Base-by-base conservation (phyloP, 345 rosid species). In the Euphorbia tirucalli region DNA sequence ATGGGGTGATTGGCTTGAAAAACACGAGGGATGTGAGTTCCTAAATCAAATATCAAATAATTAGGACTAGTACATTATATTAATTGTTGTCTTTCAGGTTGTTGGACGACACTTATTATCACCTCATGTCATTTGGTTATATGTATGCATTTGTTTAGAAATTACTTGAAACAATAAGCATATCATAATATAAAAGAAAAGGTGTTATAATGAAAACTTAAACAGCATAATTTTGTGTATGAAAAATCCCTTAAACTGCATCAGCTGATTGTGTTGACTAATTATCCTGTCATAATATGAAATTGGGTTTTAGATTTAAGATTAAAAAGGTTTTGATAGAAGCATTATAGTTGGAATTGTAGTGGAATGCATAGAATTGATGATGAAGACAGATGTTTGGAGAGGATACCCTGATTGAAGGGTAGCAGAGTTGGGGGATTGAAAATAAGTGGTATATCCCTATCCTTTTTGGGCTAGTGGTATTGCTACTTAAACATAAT, bases 391-490 rank as follows among this genome's bases (percentile, higher is more conserved):
- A 30, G 18, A 58, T 58, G 7, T 62, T 62, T 35, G 48, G 21
- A 35, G 25, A 30, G 65, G 50, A 67, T 67, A 43, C 25, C 16
- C 37, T 58, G 52, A 16, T 30, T 30, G 21, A 32, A 61, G 60
- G 59, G 49, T 70, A 74, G 43, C 56, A 41, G 1, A 11, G 79
- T 63, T 22, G 30, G 76, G 76, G 71, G 77, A 32, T 52, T 60
- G 58, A 59, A 54, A 49, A 3, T 35, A 61, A 11, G 54, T 67
- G 82, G 78, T 75, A 59, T 67, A 28, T 80, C 77, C 74, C 84
- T 69, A 72, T 85, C 85, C n/a, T 49, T 71, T 59, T 10, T 57
- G 43, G 62, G 28, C 14, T 7, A 50, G 32, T 39, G 74, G 75
- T 71, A 31, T 16, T 35, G 25, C 61, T 27, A 25, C 41, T 66